phyloP scores from a whole-genome alignment of 73 alveolate species.

The Paramecium bursaria region DNA sequence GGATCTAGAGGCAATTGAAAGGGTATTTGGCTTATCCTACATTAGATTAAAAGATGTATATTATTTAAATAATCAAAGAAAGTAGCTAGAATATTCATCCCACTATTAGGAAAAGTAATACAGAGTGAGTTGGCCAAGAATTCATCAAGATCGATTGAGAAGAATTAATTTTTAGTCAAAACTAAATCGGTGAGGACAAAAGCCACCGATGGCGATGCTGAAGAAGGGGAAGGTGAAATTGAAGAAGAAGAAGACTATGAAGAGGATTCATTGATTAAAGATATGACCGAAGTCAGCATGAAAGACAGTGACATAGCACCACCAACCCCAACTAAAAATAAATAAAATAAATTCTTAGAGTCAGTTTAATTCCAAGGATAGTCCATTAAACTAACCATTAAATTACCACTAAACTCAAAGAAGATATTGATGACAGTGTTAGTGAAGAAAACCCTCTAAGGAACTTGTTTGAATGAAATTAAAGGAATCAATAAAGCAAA shows the following conservation, averaged over 20 bases:
- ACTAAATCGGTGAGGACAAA: constrained; percentile 74
- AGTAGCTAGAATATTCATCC: not conserved
- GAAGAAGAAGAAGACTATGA: constrained; percentile 71
- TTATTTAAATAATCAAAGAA: not conserved
- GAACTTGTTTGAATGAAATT: constrained; percentile 68
- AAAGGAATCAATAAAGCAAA: constrained; percentile 70
- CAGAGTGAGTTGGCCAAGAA: constrained; percentile 11
- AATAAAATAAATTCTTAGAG: constrained; percentile 14
- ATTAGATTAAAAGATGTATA: constrained; percentile 42
- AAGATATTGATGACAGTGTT: constrained; percentile 76
- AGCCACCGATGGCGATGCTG: constrained; percentile 78
- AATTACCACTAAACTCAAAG: constrained; percentile 73
- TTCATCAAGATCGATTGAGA: constrained; percentile 9
- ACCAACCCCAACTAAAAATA: constrained; percentile 32
- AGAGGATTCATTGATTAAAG: constrained; percentile 68
- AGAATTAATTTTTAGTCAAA: constrained; percentile 43
- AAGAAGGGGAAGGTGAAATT: constrained; percentile 77
- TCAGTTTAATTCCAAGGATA: constrained; percentile 17
- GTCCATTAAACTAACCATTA: not conserved
- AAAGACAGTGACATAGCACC: not conserved
- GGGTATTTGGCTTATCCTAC: constrained; percentile 73
- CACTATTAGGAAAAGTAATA: constrained; percentile 8
- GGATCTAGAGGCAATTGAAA: constrained; percentile 78
- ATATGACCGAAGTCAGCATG: constrained; percentile 26
- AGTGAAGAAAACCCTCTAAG: constrained; percentile 64